Percentiles rank a stretch among this genome's conserved stretches.
Conservation (phyloP, 257 asterid genomes). For the Solanum verrucosum region DNA sequence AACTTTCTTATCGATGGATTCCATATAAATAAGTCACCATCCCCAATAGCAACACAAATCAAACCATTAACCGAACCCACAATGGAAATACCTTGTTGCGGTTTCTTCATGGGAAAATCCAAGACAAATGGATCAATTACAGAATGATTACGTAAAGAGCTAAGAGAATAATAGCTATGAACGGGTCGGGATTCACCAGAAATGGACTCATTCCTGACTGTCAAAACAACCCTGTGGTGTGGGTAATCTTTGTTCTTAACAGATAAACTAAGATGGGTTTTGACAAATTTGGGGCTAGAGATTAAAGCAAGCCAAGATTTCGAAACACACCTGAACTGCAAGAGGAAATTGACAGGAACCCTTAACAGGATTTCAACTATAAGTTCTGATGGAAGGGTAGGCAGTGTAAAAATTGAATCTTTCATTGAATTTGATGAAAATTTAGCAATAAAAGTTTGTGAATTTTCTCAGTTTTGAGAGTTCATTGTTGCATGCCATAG, state of each 20-base stretch:
- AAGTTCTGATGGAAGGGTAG: neutral
- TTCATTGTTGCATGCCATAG: neutral
- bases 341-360: neutral
- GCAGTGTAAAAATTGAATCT: neutral
- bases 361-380: neutral
- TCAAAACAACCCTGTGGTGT: neutral
- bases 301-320: neutral
- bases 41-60: conserved; percentile 17
- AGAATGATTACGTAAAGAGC: conserved; percentile 25
- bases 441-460: no score
- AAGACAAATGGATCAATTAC: neutral
- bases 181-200: neutral
- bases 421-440: neutral
- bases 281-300: neutral
- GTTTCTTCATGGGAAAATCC: neutral
- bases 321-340: neutral
- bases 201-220: neutral
- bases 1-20: conserved; percentile 34
- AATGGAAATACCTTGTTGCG: neutral
- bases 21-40: conserved; percentile 21
- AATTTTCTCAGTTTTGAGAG: neutral
- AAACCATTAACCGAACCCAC: conserved; percentile 49
- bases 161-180: conserved; percentile 3
- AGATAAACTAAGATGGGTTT: neutral
- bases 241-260: neutral